Evolutionary conservation across 2,329 filamentous ascomycete species (phyloP).

Genomic region (Xylariaceae sp.): DNA sequence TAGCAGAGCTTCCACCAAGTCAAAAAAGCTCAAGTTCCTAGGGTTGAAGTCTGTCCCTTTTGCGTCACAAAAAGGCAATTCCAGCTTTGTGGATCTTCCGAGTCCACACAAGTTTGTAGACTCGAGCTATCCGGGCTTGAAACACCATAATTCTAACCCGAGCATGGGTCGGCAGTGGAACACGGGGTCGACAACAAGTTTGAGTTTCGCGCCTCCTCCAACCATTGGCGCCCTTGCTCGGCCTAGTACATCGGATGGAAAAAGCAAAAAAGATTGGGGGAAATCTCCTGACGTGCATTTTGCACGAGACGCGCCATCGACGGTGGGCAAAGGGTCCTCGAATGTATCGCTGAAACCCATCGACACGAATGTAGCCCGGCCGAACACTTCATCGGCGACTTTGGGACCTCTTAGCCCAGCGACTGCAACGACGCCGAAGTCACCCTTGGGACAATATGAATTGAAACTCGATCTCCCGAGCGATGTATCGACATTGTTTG

Average conservation of each 20-base stretch:
- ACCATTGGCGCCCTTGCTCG: slow-evolving; percentile 31
- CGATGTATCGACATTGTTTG: slow-evolving; percentile 29
- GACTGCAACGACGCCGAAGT: slow-evolving; percentile 32
- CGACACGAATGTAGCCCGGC: not conserved
- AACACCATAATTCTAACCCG: slow-evolving; percentile 28
- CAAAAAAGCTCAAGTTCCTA: slow-evolving; percentile 22
- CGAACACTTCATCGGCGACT: not conserved
- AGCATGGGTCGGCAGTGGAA: slow-evolving; percentile 35
- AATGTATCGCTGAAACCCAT: slow-evolving; percentile 5
- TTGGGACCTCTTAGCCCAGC: slow-evolving; percentile 8
- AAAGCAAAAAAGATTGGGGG: slow-evolving; percentile 38
- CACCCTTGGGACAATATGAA: slow-evolving; percentile 41
- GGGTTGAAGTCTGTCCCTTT: slow-evolving; percentile 32
- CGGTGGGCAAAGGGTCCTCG: slow-evolving; percentile 15
- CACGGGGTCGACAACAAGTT: slow-evolving; percentile 36
- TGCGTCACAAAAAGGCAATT: slow-evolving; percentile 38
- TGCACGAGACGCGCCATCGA: slow-evolving; percentile 26
- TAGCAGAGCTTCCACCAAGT: slow-evolving; percentile 37
- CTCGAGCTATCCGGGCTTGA: slow-evolving; percentile 26
- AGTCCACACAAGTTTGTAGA: slow-evolving; percentile 19
- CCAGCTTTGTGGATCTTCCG: slow-evolving; percentile 47
- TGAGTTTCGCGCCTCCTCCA: slow-evolving; percentile 30
- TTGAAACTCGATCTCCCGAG: slow-evolving; percentile 32
- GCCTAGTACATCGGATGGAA: slow-evolving; percentile 33
- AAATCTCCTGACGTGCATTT: slow-evolving; percentile 51